Conservation (phyloP, 2,329 filamentous ascomycete species). For the Cadophora sp. region DNA sequence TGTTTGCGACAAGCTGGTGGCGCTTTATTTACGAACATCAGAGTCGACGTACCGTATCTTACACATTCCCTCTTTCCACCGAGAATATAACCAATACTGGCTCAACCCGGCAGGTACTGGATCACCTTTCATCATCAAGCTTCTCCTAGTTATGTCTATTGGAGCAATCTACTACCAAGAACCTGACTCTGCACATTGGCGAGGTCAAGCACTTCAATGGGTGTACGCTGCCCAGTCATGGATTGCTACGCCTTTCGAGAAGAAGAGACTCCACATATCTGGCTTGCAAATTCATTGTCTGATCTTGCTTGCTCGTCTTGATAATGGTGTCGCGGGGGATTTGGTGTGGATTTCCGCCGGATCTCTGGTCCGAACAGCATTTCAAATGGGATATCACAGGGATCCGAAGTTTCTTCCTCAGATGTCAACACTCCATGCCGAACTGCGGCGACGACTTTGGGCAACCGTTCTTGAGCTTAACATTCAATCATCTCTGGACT, state of each 20-base stretch:
- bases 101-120: slow-evolving; percentile 34
- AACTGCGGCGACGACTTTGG: slow-evolving; percentile 64
- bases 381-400: slow-evolving; percentile 64
- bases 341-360: slow-evolving; percentile 60
- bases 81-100: slow-evolving; percentile 52
- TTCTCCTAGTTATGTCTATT: slow-evolving; percentile 39
- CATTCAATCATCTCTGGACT: slow-evolving; percentile 57
- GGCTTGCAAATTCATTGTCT: slow-evolving; percentile 60
- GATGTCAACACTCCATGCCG: slow-evolving; percentile 55
- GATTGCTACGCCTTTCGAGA: slow-evolving; percentile 47
- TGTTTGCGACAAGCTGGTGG: slow-evolving; percentile 47
- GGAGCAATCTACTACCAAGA: slow-evolving; percentile 34
- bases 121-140: slow-evolving; percentile 31
- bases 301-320: slow-evolving; percentile 56
- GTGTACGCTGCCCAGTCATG: slow-evolving; percentile 36
- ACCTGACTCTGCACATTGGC: slow-evolving; percentile 22
- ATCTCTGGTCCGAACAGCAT: slow-evolving; percentile 57
- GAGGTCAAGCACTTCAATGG: slow-evolving; percentile 33
- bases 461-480: slow-evolving; percentile 61
- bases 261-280: slow-evolving; percentile 55
- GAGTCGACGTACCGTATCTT: slow-evolving; percentile 53
- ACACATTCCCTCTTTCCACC: slow-evolving; percentile 54
- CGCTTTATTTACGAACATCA: slow-evolving; percentile 51
- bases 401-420: slow-evolving; percentile 58
- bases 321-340: slow-evolving; percentile 55